Conservation (phyloP, 2,329 filamentous ascomycete species). For the Colletotrichum sp. region DNA sequence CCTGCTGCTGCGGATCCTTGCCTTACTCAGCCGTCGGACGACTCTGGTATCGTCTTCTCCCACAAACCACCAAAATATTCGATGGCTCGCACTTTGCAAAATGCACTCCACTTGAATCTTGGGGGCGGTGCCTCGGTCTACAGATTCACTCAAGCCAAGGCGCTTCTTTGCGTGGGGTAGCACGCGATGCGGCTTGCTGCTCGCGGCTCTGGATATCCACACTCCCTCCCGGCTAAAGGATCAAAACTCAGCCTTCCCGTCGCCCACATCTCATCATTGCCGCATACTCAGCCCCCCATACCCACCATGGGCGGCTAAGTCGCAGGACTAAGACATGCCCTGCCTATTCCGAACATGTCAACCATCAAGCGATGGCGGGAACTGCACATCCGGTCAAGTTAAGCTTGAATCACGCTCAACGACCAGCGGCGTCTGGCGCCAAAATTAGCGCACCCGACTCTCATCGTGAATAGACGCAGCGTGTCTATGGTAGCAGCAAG, state of each 20-base stretch:
- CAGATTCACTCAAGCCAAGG: background rate
- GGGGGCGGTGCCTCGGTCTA: constrained; percentile 6
- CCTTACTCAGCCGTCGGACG: background rate
- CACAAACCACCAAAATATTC: background rate
- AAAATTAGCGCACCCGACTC: constrained; percentile 14
- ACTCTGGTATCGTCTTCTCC: background rate
- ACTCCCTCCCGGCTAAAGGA: constrained; percentile 11
- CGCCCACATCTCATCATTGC: constrained; percentile 12
- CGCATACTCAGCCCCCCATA: constrained; percentile 18
- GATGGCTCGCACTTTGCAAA: background rate
- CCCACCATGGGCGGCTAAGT: constrained; percentile 10
- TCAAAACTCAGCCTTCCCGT: constrained; percentile 19
- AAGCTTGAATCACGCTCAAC: background rate
- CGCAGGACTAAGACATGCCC: background rate
- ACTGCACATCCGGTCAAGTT: background rate
- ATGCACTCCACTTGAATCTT: constrained; percentile 4
- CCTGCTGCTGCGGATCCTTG: background rate
- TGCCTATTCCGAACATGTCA: background rate
- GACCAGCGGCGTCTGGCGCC: constrained; percentile 6
- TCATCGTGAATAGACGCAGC: background rate
- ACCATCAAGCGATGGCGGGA: background rate
- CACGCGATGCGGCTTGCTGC: constrained; percentile 22
- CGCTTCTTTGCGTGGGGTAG: constrained; percentile 12
- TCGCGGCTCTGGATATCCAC: constrained; percentile 22
- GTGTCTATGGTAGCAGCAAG: background rate